phyloP scores from a whole-genome alignment of 164 flowering plant genomes.

The Tetrastigma voinierianum region DNA sequence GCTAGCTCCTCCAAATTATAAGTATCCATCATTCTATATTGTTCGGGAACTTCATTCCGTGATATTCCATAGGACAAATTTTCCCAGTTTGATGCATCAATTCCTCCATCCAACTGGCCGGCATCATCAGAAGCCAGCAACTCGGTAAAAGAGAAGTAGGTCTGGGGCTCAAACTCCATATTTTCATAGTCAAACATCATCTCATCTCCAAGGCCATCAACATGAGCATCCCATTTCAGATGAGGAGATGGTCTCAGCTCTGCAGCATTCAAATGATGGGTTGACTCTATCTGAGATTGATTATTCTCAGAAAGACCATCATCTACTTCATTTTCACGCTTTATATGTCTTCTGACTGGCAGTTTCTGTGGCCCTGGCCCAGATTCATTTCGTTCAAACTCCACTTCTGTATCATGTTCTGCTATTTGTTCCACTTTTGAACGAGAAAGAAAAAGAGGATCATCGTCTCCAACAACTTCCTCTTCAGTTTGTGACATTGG shows the following conservation, averaged over 20 bases:
- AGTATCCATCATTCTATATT: slow-evolving; percentile 17
- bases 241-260: slow-evolving; percentile 26
- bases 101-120: slow-evolving; percentile 26
- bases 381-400: slow-evolving; percentile 27
- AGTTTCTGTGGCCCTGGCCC: slow-evolving; percentile 52
- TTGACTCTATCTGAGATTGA: slow-evolving; percentile 20
- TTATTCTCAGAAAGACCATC: slow-evolving; percentile 21
- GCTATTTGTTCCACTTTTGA: slow-evolving; percentile 49
- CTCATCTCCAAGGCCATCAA: slow-evolving; percentile 28
- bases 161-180: slow-evolving; percentile 92
- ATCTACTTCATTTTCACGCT: slow-evolving; percentile 42
- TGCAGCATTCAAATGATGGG: slow-evolving; percentile 1
- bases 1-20: slow-evolving; percentile 11
- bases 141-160: slow-evolving; percentile 80
- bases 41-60: slow-evolving; percentile 20
- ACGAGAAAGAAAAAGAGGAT: slow-evolving; percentile 57
- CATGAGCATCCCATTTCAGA: slow-evolving; percentile 42
- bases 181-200: slow-evolving; percentile 44
- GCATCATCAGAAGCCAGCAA: slow-evolving; percentile 66
- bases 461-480: slow-evolving; percentile 33
- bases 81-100: slow-evolving; percentile 32
- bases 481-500: slow-evolving; percentile 31
- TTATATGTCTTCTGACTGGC: slow-evolving; percentile 69
- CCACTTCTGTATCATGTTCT: slow-evolving; percentile 31
- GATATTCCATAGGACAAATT: slow-evolving; percentile 14